Evolutionary conservation across 345 rosid genomes (phyloP).

Genomic region (Arabis hirsuta): DNA sequence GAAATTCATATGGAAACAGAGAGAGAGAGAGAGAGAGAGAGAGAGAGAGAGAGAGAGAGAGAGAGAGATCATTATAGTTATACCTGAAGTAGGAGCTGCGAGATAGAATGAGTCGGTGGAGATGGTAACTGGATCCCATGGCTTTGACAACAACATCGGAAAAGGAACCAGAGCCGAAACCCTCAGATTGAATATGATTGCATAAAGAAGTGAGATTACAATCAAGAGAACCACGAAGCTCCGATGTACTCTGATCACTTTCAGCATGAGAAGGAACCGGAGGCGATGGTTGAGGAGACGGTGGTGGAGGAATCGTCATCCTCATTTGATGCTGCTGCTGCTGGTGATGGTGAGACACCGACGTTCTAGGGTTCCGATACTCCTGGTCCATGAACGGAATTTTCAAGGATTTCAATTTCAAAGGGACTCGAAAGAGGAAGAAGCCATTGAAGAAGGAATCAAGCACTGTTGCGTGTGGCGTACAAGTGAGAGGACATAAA

Average conservation of each 20-base stretch:
- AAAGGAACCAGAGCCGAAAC: slow-evolving; percentile 81
- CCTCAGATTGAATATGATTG: slow-evolving; percentile 88
- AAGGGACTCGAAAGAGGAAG: slow-evolving; percentile 5
- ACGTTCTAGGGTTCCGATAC: slow-evolving; percentile 35
- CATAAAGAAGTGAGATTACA: slow-evolving; percentile 90
- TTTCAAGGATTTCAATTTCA: slow-evolving; percentile 14
- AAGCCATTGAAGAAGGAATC: slow-evolving; percentile 33
- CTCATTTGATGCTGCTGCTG: slow-evolving; percentile 39
- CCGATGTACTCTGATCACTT: slow-evolving; percentile 67
- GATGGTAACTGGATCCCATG: slow-evolving; percentile 86
- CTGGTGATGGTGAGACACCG: slow-evolving; percentile 47
- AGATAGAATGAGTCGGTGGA: slow-evolving; percentile 92
- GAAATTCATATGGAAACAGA: too few species aligned
- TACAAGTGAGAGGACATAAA: slow-evolving; percentile 7
- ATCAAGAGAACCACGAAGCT: slow-evolving; percentile 74
- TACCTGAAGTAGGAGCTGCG: slow-evolving; percentile 97
- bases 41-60: too few species aligned
- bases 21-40: too few species aligned
- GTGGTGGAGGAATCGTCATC: slow-evolving; percentile 50
- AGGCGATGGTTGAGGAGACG: slow-evolving; percentile 55
- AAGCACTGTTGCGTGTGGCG: slow-evolving; percentile 26
- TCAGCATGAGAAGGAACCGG: slow-evolving; percentile 61
- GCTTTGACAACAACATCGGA: slow-evolving; percentile 86
- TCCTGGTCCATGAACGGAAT: slow-evolving; percentile 31
- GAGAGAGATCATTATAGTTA: too few species aligned